Evolutionary conservation across 768 basidiomycete species (phyloP).

Genomic region (Phaffia australis): DNA sequence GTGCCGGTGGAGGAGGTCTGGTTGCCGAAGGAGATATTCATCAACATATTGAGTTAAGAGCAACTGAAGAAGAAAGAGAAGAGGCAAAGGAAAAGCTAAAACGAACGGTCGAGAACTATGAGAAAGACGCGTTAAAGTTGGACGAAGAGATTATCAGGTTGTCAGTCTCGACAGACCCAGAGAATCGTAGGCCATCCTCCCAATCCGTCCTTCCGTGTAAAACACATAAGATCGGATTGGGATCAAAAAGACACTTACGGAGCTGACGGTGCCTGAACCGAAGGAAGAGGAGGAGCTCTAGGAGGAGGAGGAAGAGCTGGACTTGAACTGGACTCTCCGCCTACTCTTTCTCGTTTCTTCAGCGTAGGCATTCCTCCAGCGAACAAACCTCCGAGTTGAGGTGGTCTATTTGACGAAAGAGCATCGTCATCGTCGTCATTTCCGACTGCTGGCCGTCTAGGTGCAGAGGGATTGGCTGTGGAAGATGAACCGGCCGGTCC

Average conservation of each 20-base stretch:
- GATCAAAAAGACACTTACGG: not conserved
- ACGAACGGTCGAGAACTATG: too few relatives aligned
- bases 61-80: too few relatives aligned
- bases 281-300: not conserved
- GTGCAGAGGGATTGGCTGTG: slow-evolving; percentile 4
- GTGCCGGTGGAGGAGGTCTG: not conserved
- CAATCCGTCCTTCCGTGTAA: too few relatives aligned
- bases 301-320: slow-evolving; percentile 1
- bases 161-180: too few relatives aligned
- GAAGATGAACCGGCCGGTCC: slow-evolving; percentile 1
- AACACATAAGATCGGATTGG: not conserved
- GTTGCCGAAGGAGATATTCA: not conserved
- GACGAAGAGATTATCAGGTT: too few relatives aligned
- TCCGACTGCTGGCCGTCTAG: not conserved
- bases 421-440: slow-evolving; percentile 11
- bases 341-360: not conserved
- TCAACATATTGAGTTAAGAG: too few relatives aligned
- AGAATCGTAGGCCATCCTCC: too few relatives aligned
- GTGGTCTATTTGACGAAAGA: not conserved
- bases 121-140: too few relatives aligned
- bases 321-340: not conserved
- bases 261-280: not conserved
- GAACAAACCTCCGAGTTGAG: slow-evolving; percentile 17
- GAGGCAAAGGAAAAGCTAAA: too few relatives aligned
- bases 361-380: slow-evolving; percentile 19